Conservation (phyloP, 2,329 filamentous ascomycete species). For the Xylaria digitata region DNA sequence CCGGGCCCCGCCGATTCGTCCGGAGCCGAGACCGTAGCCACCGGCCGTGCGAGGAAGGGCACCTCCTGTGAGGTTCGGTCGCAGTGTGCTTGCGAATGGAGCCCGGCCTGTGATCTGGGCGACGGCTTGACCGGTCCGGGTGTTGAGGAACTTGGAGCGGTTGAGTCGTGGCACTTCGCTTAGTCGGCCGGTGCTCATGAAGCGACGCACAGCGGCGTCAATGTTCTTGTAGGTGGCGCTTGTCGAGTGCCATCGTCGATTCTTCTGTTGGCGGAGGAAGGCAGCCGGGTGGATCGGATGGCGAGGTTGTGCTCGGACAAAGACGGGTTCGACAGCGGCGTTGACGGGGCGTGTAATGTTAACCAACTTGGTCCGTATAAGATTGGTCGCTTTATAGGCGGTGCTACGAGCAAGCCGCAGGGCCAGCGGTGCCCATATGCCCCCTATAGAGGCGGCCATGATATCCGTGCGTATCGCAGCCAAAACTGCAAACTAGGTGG, state of each 20-base stretch:
- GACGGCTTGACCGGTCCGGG: slow-evolving; percentile 62
- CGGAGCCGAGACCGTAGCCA: slow-evolving; percentile 83
- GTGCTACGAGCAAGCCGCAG: slow-evolving; percentile 66
- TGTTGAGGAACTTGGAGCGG: slow-evolving; percentile 62
- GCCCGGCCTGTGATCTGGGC: slow-evolving; percentile 77
- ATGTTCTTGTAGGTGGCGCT: slow-evolving; percentile 55
- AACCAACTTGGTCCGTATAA: slow-evolving; percentile 63
- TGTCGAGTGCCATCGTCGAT: slow-evolving; percentile 63
- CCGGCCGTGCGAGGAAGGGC: slow-evolving; percentile 85
- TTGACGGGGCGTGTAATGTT: slow-evolving; percentile 59
- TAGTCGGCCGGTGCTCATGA: slow-evolving; percentile 58
- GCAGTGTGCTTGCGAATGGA: slow-evolving; percentile 87
- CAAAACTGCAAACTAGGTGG: slow-evolving; percentile 32
- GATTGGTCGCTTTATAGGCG: slow-evolving; percentile 62
- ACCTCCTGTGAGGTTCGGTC: slow-evolving; percentile 92
- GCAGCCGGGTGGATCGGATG: slow-evolving; percentile 66
- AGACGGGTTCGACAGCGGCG: slow-evolving; percentile 59
- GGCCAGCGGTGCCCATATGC: slow-evolving; percentile 67
- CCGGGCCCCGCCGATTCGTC: slow-evolving; percentile 75
- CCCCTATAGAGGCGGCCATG: slow-evolving; percentile 66
- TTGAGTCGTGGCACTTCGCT: slow-evolving; percentile 55
- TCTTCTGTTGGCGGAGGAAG: slow-evolving; percentile 63
- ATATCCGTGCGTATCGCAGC: slow-evolving; percentile 49
- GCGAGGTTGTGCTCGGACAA: slow-evolving; percentile 56
- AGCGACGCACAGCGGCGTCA: slow-evolving; percentile 61